These are phyloP conservation scores for Elaphomyces granulatus DNA, from an alignment of 495 filamentous ascomycete genomes.

Conservation along the genomic window DNA sequence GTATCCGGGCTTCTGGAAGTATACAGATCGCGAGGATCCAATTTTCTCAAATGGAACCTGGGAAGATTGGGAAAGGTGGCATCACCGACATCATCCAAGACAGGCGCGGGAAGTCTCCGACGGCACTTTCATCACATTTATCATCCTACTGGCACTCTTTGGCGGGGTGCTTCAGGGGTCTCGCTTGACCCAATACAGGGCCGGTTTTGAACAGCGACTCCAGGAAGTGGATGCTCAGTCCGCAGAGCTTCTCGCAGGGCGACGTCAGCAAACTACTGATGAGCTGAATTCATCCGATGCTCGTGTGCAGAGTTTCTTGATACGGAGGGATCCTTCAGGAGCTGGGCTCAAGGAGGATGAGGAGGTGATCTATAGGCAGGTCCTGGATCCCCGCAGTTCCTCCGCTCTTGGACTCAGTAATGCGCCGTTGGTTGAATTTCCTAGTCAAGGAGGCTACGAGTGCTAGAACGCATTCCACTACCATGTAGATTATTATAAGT, in stretches of 20 bases:
- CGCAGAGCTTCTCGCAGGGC: conserved; percentile 42
- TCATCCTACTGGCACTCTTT: conserved; percentile 49
- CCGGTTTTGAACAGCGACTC: conserved; percentile 42
- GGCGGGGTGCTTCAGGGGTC: conserved; percentile 56
- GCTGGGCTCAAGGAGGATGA: conserved; percentile 32
- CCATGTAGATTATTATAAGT: too few species aligned
- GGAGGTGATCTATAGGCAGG: conserved; percentile 22
- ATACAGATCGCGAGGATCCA: conserved; percentile 25
- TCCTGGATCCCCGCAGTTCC: conserved; percentile 13
- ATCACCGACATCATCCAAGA: conserved; percentile 41
- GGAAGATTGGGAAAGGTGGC: conserved; percentile 97
- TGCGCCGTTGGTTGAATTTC: background rate
- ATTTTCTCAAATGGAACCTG: conserved; percentile 81
- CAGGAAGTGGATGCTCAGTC: conserved; percentile 49
- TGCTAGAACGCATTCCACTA: too few species aligned
- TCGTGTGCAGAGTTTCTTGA: conserved; percentile 58
- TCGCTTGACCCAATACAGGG: conserved; percentile 42
- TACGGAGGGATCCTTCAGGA: conserved; percentile 44
- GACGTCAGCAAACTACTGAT: conserved; percentile 34
- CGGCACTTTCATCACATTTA: conserved; percentile 51
- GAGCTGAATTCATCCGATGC: conserved; percentile 39
- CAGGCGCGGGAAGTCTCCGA: conserved; percentile 58
- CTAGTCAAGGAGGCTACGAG: background rate
- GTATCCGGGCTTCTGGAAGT: conserved; percentile 8
- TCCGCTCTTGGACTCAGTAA: background rate